Percentiles rank a stretch among this genome's conserved stretches.
These are phyloP conservation scores for Nothophytophthora sp. DNA, from an alignment of 352 stramenopile genomes.

Conservation along the genomic window DNA sequence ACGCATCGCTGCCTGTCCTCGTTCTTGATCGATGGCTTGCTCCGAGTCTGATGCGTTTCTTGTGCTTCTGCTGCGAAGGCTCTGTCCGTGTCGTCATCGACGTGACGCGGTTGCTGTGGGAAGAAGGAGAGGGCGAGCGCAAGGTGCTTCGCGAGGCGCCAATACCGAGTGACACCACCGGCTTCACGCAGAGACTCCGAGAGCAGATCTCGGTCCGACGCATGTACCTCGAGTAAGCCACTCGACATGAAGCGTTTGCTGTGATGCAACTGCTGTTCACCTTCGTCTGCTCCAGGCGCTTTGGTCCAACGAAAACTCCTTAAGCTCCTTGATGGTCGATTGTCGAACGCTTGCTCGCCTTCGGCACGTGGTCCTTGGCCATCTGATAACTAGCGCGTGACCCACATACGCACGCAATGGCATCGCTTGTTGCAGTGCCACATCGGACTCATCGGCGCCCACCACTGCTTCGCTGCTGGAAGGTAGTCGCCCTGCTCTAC, in stretches of 20 bases:
- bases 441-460: neutral
- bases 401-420: neutral
- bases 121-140: constrained; percentile 1
- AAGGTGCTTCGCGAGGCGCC: constrained; percentile 8
- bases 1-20: constrained; percentile 13
- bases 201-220: constrained; percentile 16
- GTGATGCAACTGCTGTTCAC: neutral
- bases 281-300: neutral
- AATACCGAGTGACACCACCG: constrained; percentile 20
- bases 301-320: no score
- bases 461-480: no score
- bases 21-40: neutral
- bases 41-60: neutral
- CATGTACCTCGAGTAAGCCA: constrained; percentile 20
- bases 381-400: neutral
- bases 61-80: constrained; percentile 11
- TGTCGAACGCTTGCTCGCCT: neutral
- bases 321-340: no score
- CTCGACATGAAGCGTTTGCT: neutral
- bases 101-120: constrained; percentile 23
- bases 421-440: neutral
- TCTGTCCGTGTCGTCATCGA: constrained; percentile 28
- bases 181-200: constrained; percentile 20
- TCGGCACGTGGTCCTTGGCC: neutral
- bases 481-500: no score